phyloP scores from a whole-genome alignment of 805 yeast genomes.

The Saturnispora besseyi region DNA sequence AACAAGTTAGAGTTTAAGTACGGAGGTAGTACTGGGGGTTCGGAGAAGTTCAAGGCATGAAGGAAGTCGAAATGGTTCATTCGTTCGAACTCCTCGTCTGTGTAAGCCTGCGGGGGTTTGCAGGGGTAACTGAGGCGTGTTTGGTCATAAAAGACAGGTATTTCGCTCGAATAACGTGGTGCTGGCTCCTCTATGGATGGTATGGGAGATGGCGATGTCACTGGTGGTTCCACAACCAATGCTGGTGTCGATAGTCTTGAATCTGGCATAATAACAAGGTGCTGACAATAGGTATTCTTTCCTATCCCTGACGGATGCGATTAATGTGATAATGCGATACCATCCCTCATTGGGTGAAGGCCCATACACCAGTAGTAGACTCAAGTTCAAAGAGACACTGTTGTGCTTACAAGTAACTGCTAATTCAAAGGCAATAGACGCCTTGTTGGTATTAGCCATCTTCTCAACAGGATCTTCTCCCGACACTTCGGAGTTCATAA shows the following conservation, averaged over 20 bases:
- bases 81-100: constrained; percentile 27
- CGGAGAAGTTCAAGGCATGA: constrained; percentile 20
- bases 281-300: neutral
- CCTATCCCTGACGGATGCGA: neutral
- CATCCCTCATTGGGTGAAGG: neutral
- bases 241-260: neutral
- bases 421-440: too few relatives aligned
- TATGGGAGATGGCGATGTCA: constrained; percentile 1
- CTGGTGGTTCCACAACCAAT: neutral
- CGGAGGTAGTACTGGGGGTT: constrained; percentile 32
- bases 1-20: constrained; percentile 30
- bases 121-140: constrained; percentile 26
- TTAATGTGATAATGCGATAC: neutral
- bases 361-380: too few relatives aligned
- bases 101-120: constrained; percentile 27
- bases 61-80: constrained; percentile 30
- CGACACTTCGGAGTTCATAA: too few relatives aligned
- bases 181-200: neutral
- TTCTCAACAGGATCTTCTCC: too few relatives aligned
- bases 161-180: constrained; percentile 20
- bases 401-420: too few relatives aligned
- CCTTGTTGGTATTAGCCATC: too few relatives aligned
- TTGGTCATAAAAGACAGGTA: constrained; percentile 28
- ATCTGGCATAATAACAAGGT: neutral
- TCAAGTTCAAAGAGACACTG: too few relatives aligned